phyloP scores from a whole-genome alignment of 2,329 filamentous ascomycete genomes.

The Diaporthe batatas region DNA sequence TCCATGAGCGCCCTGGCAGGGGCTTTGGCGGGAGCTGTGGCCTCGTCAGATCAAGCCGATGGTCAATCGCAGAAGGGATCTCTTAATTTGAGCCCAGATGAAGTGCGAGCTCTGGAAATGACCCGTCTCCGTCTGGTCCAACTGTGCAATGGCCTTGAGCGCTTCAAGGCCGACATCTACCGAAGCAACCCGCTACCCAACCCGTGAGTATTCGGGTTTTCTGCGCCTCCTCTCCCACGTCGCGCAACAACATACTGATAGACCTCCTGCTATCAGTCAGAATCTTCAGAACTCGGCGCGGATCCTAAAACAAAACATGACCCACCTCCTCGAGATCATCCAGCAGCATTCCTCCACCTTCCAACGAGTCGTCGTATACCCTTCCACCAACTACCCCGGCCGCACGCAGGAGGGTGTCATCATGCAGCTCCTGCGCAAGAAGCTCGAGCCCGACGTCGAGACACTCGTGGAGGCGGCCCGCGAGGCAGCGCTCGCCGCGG shows the following conservation, averaged over 20 bases:
- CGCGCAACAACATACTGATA: background rate
- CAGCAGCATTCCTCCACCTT: constrained; percentile 77
- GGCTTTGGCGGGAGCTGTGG: constrained; percentile 10
- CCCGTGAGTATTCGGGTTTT: constrained; percentile 62
- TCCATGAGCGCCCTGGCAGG: constrained; percentile 24
- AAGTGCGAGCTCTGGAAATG: constrained; percentile 78
- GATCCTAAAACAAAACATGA: constrained; percentile 79
- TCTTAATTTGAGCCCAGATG: constrained; percentile 68
- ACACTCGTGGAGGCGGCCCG: constrained; percentile 77
- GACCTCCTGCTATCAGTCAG: constrained; percentile 60
- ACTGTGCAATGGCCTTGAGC: constrained; percentile 76
- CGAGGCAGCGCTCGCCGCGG: constrained; percentile 55
- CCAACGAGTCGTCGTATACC: constrained; percentile 78
- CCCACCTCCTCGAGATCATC: constrained; percentile 74
- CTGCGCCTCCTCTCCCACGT: background rate
- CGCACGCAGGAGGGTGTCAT: constrained; percentile 76
- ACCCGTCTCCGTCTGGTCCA: constrained; percentile 77
- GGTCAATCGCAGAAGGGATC: constrained; percentile 45
- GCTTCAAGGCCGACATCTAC: constrained; percentile 71
- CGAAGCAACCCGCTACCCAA: constrained; percentile 75
- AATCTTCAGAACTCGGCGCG: constrained; percentile 79
- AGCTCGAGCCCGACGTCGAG: constrained; percentile 83
- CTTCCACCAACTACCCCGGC: constrained; percentile 80
- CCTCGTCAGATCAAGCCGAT: constrained; percentile 9
- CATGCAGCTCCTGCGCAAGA: constrained; percentile 81